Percentiles rank a stretch among this genome's conserved stretches.
Evolutionary conservation across 1,284 basidiomycete species (phyloP).

Genomic region (Xerocomus minutiporus): DNA sequence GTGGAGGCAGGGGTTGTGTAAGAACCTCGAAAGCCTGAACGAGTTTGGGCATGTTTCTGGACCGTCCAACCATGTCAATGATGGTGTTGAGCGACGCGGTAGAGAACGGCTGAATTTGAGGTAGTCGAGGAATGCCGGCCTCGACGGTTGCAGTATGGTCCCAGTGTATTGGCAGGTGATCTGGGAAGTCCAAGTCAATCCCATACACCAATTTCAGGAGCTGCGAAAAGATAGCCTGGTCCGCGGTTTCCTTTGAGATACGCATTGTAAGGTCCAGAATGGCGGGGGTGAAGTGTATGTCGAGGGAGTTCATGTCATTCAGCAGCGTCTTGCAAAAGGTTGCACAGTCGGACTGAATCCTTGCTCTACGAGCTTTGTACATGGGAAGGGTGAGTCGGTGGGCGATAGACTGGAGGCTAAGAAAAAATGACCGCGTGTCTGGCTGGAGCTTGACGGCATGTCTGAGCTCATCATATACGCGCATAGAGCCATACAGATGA

Average conservation of each 20-base stretch:
- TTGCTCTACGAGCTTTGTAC: slow-evolving; percentile 31
- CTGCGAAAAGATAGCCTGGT: slow-evolving; percentile 48
- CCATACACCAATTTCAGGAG: slow-evolving; percentile 65
- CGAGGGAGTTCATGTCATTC: slow-evolving; percentile 48
- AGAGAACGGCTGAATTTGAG: slow-evolving; percentile 50
- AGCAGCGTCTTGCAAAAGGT: slow-evolving; percentile 49
- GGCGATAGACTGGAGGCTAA: slow-evolving; percentile 62
- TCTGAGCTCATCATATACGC: slow-evolving; percentile 58
- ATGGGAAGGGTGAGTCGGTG: slow-evolving; percentile 60
- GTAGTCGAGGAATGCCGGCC: slow-evolving; percentile 20
- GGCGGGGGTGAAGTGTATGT: slow-evolving; percentile 48
- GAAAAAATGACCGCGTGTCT: slow-evolving; percentile 51
- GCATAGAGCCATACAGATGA: slow-evolving; percentile 52
- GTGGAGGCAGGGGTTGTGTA: slow-evolving; percentile 57
- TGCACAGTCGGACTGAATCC: slow-evolving; percentile 40
- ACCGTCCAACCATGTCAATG: slow-evolving; percentile 61
- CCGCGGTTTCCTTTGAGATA: slow-evolving; percentile 60
- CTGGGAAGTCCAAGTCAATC: slow-evolving; percentile 68
- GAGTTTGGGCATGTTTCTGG: slow-evolving; percentile 57
- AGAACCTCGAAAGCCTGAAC: slow-evolving; percentile 72
- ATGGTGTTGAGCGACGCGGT: slow-evolving; percentile 65
- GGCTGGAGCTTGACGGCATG: slow-evolving; percentile 41
- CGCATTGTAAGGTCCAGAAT: slow-evolving; percentile 63
- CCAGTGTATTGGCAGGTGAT: slow-evolving; percentile 37
- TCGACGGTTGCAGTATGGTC: slow-evolving; percentile 8